Evolutionary conservation across 805 yeast species (phyloP).

Genomic region (Alloascoidea hylecoeti): DNA sequence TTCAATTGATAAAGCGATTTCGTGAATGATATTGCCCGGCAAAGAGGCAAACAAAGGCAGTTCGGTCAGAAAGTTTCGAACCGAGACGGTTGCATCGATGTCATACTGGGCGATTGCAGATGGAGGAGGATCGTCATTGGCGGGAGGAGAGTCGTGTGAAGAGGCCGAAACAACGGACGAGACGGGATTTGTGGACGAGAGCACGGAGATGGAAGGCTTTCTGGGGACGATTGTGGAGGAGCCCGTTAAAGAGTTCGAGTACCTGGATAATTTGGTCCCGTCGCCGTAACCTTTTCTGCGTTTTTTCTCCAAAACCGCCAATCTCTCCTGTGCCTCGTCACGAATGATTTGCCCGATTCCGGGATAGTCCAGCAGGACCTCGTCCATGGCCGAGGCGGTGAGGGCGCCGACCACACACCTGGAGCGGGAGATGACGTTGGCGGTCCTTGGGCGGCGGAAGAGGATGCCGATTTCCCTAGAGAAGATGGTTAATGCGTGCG

Average conservation of each 20-base stretch:
- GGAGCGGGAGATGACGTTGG: slow-evolving; percentile 60
- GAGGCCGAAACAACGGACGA: neutral
- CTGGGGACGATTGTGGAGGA: no score
- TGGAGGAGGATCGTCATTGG: neutral
- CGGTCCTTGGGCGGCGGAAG: slow-evolving; percentile 65
- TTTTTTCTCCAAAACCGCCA: slow-evolving; percentile 56
- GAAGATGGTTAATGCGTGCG: neutral
- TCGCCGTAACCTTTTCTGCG: slow-evolving; percentile 12
- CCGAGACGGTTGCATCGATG: slow-evolving; percentile 39
- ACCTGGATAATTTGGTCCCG: neutral
- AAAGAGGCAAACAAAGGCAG: slow-evolving; percentile 44
- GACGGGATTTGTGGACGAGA: neutral
- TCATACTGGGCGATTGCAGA: slow-evolving; percentile 13
- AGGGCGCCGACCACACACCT: slow-evolving; percentile 55
- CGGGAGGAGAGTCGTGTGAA: slow-evolving; percentile 1
- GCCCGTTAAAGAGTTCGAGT: neutral
- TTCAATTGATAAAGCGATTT: slow-evolving; percentile 49
- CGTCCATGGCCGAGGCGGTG: slow-evolving; percentile 45
- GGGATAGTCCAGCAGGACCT: slow-evolving; percentile 50
- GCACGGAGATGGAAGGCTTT: no score
- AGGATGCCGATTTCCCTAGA: slow-evolving; percentile 51
- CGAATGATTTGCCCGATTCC: slow-evolving; percentile 51
- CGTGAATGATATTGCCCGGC: slow-evolving; percentile 46
- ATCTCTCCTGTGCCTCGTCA: slow-evolving; percentile 68
- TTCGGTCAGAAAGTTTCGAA: slow-evolving; percentile 41